Percentiles rank a stretch among this genome's conserved stretches.
phyloP scores from a whole-genome alignment of 2,329 filamentous ascomycete genomes.

The Alternaria infectoria region DNA sequence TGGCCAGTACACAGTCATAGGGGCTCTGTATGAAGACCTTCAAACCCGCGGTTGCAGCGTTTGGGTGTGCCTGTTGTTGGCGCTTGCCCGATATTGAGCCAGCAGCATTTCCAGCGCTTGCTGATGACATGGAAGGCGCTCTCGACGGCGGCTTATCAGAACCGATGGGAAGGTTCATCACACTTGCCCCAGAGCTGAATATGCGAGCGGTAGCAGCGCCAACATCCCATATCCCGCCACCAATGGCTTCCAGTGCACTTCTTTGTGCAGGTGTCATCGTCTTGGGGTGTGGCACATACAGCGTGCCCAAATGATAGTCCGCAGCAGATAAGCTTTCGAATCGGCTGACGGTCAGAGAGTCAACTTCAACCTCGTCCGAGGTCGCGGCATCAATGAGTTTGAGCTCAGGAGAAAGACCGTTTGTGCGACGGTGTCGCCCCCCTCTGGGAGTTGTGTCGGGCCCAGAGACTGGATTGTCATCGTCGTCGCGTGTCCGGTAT shows the following conservation, averaged over 20 bases:
- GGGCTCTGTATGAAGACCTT: conserved; percentile 96
- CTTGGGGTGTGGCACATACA: conserved; percentile 76
- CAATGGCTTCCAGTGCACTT: conserved; percentile 78
- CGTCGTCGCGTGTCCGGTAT: conserved; percentile 77
- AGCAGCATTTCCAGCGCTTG: conserved; percentile 40
- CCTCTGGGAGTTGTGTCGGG: conserved; percentile 66
- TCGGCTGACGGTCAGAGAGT: conserved; percentile 82
- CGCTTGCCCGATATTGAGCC: conserved; percentile 28
- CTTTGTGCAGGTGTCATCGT: conserved; percentile 67
- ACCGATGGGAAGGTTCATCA: conserved; percentile 57
- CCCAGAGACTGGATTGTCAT: conserved; percentile 64
- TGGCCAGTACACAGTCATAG: conserved; percentile 93
- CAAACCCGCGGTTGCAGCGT: conserved; percentile 62
- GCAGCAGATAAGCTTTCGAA: conserved; percentile 85
- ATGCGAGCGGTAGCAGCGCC: conserved; percentile 86
- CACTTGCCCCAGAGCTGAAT: conserved; percentile 85
- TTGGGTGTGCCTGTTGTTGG: conserved; percentile 51
- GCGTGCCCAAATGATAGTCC: conserved; percentile 87
- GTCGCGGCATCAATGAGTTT: conserved; percentile 88
- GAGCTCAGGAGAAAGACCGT: conserved; percentile 84
- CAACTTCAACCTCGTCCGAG: conserved; percentile 82
- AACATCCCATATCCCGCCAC: conserved; percentile 84
- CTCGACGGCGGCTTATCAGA: conserved; percentile 42
- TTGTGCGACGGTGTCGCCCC: conserved; percentile 73
- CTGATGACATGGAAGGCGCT: conserved; percentile 41